Base-by-base conservation (phyloP, 768 basidiomycete species). In the Panus rudis region DNA sequence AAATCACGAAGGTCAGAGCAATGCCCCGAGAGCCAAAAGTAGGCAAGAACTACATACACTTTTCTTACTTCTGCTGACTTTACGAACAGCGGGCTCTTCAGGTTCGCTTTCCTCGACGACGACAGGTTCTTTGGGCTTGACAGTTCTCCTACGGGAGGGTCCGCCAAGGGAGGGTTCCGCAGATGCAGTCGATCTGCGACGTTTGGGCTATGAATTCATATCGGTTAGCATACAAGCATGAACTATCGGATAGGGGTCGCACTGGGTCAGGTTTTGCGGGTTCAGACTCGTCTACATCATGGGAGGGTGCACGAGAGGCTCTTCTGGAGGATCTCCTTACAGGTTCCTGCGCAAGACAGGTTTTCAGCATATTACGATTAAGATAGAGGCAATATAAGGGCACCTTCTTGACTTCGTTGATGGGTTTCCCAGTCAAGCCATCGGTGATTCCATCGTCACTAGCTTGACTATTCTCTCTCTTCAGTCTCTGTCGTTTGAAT, bases 401-500 rank as follows among this genome's bases (percentile, higher is more conserved):
- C 41, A 78, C 80, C 67, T 72, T 73, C 37, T 59, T 54, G 38
- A 61, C 65, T 34, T 65, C 70, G 52, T 62, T 68, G 46, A 91
- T 61, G 26, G 74, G 81, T 57, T 72, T 62, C n/a, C 89, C 89
- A 6, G 89, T 90, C n/a, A 79, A 49, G 17, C 89, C 89, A 59
- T 92, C 85, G 28, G 68, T 78, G 41, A 92, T 91, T 4, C 88
- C 89, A 43, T 87, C 81, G 47, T 86, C 84, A 54, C 86, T 90
- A 4, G 90, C 79, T 39, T 72, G 60, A 50, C 84, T 88, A 40
- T 78, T 80, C 59, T 78, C 75, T 49, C 70, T 76, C 65, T 77
- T 78, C 28, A 80, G 45, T 35, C 78, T 69, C 49, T 89, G 81
- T 46, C 71, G 79, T 60, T 74, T 79, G 44, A 84, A 64, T 51